Conservation (phyloP, 139 green algal species). For the Picochlorum costavermella region DNA sequence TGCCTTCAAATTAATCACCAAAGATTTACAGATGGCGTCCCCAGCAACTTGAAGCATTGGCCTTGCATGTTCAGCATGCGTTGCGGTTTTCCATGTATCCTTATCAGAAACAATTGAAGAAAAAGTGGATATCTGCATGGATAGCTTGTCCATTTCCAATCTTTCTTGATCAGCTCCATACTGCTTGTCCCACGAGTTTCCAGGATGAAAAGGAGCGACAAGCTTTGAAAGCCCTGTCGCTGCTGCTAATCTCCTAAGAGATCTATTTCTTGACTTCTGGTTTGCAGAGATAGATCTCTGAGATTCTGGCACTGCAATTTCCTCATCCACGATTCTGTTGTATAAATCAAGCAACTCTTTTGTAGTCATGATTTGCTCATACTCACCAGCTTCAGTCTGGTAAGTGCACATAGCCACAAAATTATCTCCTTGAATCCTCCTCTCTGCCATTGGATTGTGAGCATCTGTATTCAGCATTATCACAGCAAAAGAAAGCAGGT, state of each 20-base stretch:
- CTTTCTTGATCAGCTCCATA: conserved; percentile 48
- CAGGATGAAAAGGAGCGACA: conserved; percentile 34
- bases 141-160: background rate
- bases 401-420: conserved; percentile 73
- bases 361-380: conserved; percentile 57
- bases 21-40: conserved; percentile 32
- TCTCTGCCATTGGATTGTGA: conserved; percentile 86
- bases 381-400: conserved; percentile 26
- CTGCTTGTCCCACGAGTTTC: conserved; percentile 43
- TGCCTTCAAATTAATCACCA: conserved; percentile 32
- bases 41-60: conserved; percentile 75
- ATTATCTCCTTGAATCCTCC: conserved; percentile 54
- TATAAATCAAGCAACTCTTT: conserved; percentile 41
- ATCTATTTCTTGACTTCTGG: conserved; percentile 3
- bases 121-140: conserved; percentile 26
- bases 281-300: background rate
- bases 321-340: background rate
- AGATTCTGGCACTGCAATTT: conserved; percentile 7
- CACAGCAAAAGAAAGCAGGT: conserved; percentile 81
- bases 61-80: conserved; percentile 64
- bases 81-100: conserved; percentile 62
- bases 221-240: conserved; percentile 55
- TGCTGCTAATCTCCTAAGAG: conserved; percentile 38
- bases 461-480: conserved; percentile 97
- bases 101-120: conserved; percentile 9